phyloP scores from a whole-genome alignment of 345 rosid species.

The Durio zibethinus region DNA sequence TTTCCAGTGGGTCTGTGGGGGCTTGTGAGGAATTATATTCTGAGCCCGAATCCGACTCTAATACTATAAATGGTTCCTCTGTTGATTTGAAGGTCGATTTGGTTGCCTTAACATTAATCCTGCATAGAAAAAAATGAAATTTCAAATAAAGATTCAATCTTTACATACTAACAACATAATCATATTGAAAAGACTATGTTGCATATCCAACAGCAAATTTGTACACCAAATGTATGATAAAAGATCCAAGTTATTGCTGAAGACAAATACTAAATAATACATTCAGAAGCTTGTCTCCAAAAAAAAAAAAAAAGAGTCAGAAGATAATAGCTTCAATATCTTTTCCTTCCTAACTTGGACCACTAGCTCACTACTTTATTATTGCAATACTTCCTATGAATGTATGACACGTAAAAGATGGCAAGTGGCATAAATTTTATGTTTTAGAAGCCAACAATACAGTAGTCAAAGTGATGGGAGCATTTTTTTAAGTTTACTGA shows the following conservation, averaged over 20 bases:
- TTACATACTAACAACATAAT: neutral
- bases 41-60: slow-evolving; percentile 49
- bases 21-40: slow-evolving; percentile 33
- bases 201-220: neutral
- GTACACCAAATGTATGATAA: neutral
- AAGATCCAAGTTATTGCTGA: neutral
- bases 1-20: slow-evolving; percentile 55
- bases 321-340: neutral
- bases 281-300: too few relatives aligned
- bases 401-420: neutral
- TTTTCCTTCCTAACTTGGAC: neutral
- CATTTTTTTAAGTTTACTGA: neutral
- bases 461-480: neutral
- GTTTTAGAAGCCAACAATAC: neutral
- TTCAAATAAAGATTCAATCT: neutral
- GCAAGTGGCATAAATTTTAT: neutral
- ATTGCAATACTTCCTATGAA: neutral
- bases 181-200: neutral
- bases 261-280: neutral
- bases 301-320: too few relatives aligned
- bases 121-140: slow-evolving; percentile 6
- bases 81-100: slow-evolving; percentile 31
- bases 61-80: slow-evolving; percentile 62
- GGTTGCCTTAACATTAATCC: slow-evolving; percentile 26
- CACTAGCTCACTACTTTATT: neutral